Conservation (phyloP, 345 rosid genomes). For the Abelmoschus esculentus region DNA sequence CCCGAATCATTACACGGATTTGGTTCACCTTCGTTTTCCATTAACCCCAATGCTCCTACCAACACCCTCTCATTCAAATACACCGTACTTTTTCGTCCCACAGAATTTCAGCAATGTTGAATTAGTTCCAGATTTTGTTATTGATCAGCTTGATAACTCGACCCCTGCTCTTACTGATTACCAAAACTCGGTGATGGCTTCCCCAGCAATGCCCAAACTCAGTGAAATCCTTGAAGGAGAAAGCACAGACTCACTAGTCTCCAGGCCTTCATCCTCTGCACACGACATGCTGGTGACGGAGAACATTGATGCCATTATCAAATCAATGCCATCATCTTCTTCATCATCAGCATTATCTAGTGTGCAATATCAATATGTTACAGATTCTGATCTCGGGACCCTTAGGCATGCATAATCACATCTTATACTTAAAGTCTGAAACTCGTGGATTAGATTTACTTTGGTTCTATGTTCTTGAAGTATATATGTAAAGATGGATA, state of each 20-base stretch:
- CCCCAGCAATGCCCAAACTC: slow-evolving; percentile 37
- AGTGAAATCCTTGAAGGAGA: slow-evolving; percentile 49
- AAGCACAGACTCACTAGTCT: slow-evolving; percentile 13
- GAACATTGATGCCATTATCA: slow-evolving; percentile 50
- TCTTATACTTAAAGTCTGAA: too few relatives aligned
- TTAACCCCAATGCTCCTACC: slow-evolving; percentile 3
- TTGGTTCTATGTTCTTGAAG: slow-evolving; percentile 1
- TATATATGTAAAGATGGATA: slow-evolving; percentile 5
- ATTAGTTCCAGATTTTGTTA: background rate
- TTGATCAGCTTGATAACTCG: slow-evolving; percentile 19
- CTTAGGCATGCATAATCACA: slow-evolving; percentile 21
- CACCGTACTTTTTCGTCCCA: slow-evolving; percentile 15
- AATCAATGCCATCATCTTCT: slow-evolving; percentile 33
- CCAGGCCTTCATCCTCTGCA: slow-evolving; percentile 18
- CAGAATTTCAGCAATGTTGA: slow-evolving; percentile 12
- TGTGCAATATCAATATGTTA: slow-evolving; percentile 27
- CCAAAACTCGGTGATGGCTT: slow-evolving; percentile 3
- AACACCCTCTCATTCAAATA: slow-evolving; percentile 2
- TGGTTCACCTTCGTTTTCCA: slow-evolving; percentile 17
- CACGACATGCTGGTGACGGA: slow-evolving; percentile 32
- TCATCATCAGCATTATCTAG: slow-evolving; percentile 39
- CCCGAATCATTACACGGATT: background rate
- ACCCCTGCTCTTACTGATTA: slow-evolving; percentile 20
- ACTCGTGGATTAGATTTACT: background rate
- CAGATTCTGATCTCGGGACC: slow-evolving; percentile 55